These are phyloP conservation scores for Backusella macrospora DNA, from an alignment of 192 early-diverging fungal species.

Conservation along the genomic window DNA sequence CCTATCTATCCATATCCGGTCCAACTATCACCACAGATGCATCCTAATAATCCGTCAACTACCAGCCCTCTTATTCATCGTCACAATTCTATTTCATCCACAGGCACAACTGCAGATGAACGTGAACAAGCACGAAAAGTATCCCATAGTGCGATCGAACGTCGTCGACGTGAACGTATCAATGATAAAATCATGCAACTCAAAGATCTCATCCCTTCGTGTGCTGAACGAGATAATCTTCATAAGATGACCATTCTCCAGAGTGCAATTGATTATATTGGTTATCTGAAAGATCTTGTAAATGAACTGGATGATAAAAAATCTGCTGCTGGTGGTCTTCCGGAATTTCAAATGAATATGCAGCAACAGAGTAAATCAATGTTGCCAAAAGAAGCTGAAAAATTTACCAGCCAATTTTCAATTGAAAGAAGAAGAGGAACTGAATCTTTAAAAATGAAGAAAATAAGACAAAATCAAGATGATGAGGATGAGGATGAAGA, in stretches of 20 bases:
- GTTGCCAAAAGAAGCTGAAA: slow-evolving; percentile 35
- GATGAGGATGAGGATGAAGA: background rate
- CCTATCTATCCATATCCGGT: slow-evolving; percentile 17
- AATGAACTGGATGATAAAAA: slow-evolving; percentile 26
- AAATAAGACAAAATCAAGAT: background rate
- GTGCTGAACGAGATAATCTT: slow-evolving; percentile 63
- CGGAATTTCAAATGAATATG: slow-evolving; percentile 19
- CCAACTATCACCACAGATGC: slow-evolving; percentile 17
- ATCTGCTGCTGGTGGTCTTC: too few species aligned
- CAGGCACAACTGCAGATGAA: slow-evolving; percentile 43
- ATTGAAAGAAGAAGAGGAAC: background rate
- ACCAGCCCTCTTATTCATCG: background rate
- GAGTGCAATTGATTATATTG: slow-evolving; percentile 74
- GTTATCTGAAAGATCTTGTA: slow-evolving; percentile 49
- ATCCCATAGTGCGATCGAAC: slow-evolving; percentile 85
- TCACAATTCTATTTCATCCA: slow-evolving; percentile 16
- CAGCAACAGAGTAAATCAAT: slow-evolving; percentile 30
- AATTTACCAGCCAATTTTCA: slow-evolving; percentile 34
- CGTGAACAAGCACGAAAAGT: slow-evolving; percentile 76
- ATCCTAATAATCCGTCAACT: background rate
- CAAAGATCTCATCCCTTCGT: slow-evolving; percentile 71
- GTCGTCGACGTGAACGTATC: slow-evolving; percentile 81
- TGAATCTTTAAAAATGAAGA: background rate
- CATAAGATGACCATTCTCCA: slow-evolving; percentile 76
- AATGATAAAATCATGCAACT: slow-evolving; percentile 82